Conservation (phyloP, 352 stramenopile species). For the Phytophthora multivora region DNA sequence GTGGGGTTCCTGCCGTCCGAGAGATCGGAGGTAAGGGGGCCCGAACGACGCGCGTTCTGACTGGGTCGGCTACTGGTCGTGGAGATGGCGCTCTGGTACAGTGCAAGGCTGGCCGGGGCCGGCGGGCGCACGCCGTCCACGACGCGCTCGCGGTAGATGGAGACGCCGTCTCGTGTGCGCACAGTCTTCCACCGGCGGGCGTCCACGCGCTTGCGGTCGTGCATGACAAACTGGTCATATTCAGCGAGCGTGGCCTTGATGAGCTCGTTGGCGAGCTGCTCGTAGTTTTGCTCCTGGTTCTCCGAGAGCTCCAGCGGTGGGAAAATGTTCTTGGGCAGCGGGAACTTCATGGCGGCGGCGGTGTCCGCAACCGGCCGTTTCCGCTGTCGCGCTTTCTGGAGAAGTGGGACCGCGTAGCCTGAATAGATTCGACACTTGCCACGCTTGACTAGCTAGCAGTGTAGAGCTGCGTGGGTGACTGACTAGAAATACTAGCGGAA, state of each 20-base stretch:
- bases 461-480: background rate
- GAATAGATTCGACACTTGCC: constrained; percentile 10
- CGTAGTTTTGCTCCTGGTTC: constrained; percentile 45
- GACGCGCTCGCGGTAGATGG: constrained; percentile 48
- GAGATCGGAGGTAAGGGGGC: constrained; percentile 19
- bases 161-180: constrained; percentile 40
- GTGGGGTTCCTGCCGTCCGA: constrained; percentile 14
- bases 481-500: constrained; percentile 19
- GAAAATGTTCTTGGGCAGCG: constrained; percentile 54
- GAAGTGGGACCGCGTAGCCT: constrained; percentile 13
- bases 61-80: constrained; percentile 30
- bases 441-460: constrained; percentile 3
- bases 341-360: constrained; percentile 51
- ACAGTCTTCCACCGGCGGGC: constrained; percentile 46
- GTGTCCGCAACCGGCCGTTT: background rate
- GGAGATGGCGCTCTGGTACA: constrained; percentile 30
- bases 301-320: constrained; percentile 45
- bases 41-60: constrained; percentile 14
- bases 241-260: constrained; percentile 50
- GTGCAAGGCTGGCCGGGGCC: constrained; percentile 20
- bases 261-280: constrained; percentile 54
- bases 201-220: constrained; percentile 47
- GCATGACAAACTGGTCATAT: constrained; percentile 51
- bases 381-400: constrained; percentile 14
- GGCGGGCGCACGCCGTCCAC: constrained; percentile 25